Evolutionary conservation across 805 yeast species (phyloP).

Genomic region (Candida glaebosa): DNA sequence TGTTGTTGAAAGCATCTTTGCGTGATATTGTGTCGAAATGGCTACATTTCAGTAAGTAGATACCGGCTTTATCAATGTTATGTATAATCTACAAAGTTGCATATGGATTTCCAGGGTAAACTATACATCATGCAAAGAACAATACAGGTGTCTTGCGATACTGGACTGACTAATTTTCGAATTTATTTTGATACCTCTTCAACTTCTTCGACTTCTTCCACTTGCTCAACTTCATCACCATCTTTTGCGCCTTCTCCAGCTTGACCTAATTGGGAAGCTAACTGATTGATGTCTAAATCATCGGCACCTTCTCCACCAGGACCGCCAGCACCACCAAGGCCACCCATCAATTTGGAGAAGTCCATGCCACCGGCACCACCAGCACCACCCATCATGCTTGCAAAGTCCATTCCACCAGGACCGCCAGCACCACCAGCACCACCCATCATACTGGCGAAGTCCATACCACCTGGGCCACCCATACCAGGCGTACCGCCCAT

Average conservation of each 20-base stretch:
- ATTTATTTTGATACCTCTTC: slow-evolving; percentile 15
- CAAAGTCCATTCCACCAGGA: slow-evolving; percentile 26
- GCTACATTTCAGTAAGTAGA: too few relatives aligned
- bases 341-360: slow-evolving; percentile 19
- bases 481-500: slow-evolving; percentile 22
- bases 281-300: slow-evolving; percentile 33
- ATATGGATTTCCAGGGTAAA: too few relatives aligned
- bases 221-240: slow-evolving; percentile 23
- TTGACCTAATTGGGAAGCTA: slow-evolving; percentile 44
- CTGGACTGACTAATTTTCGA: not conserved
- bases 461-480: slow-evolving; percentile 26
- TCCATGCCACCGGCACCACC: slow-evolving; percentile 28
- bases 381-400: slow-evolving; percentile 33
- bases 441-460: slow-evolving; percentile 30
- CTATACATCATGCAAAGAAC: too few relatives aligned
- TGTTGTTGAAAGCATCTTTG: too few relatives aligned
- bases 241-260: slow-evolving; percentile 24
- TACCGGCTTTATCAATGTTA: too few relatives aligned
- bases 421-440: slow-evolving; percentile 29
- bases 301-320: slow-evolving; percentile 21
- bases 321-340: slow-evolving; percentile 26
- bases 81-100: too few relatives aligned
- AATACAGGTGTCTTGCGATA: too few relatives aligned
- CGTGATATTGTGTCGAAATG: too few relatives aligned
- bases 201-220: slow-evolving; percentile 21